phyloP scores from a whole-genome alignment of 1,284 basidiomycete genomes.

The Puccinia hordei region DNA sequence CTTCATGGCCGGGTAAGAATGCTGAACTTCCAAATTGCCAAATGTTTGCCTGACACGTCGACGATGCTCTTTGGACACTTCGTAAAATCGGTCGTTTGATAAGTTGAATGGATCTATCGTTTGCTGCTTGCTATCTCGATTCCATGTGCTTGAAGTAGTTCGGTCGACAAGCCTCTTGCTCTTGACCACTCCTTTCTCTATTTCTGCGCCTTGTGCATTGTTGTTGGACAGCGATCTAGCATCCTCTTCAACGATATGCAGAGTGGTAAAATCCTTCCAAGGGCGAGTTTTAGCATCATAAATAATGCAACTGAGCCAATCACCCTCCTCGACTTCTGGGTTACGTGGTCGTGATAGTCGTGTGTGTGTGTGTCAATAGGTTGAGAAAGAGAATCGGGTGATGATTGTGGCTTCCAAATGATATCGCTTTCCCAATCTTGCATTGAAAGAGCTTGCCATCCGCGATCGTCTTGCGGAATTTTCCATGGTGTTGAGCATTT shows the following conservation, averaged over 20 bases:
- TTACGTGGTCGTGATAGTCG: slow-evolving; percentile 46
- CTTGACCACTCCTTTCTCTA: neutral
- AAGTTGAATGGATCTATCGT: slow-evolving; percentile 78
- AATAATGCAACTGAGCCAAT: slow-evolving; percentile 47
- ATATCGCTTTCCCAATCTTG: slow-evolving; percentile 61
- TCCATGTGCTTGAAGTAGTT: slow-evolving; percentile 54
- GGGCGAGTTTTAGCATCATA: slow-evolving; percentile 37
- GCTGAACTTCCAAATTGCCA: slow-evolving; percentile 91
- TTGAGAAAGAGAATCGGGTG: slow-evolving; percentile 18
- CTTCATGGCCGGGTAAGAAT: slow-evolving; percentile 93
- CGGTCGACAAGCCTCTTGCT: slow-evolving; percentile 31
- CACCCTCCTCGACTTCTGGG: slow-evolving; percentile 34
- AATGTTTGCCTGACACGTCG: slow-evolving; percentile 97
- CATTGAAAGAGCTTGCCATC: slow-evolving; percentile 57
- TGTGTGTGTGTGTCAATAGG: slow-evolving; percentile 38
- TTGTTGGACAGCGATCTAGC: slow-evolving; percentile 28
- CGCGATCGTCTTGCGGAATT: slow-evolving; percentile 46
- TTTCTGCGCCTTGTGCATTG: slow-evolving; percentile 30
- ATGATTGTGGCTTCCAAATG: slow-evolving; percentile 58
- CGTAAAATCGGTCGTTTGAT: slow-evolving; percentile 94
- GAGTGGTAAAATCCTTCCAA: slow-evolving; percentile 48
- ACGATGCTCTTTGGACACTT: slow-evolving; percentile 82
- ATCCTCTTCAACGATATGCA: slow-evolving; percentile 42
- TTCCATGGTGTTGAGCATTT: slow-evolving; percentile 50
- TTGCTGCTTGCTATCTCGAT: slow-evolving; percentile 63